These are phyloP conservation scores for Hagleromyces aurorensis DNA, from an alignment of 805 yeast genomes.

Conservation along the genomic window DNA sequence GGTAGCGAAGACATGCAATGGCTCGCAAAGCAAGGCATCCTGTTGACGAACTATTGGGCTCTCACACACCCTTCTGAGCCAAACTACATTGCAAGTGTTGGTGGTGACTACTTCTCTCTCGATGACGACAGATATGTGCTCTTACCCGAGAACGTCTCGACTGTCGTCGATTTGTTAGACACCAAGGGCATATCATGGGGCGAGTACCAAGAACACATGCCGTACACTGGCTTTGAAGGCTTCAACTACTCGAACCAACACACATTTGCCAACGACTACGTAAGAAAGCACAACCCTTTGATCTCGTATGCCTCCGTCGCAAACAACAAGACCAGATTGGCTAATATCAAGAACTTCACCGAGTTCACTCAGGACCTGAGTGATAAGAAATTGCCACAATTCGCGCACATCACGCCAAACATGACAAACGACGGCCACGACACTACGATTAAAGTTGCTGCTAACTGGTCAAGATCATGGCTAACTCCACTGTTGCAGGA, in stretches of 20 bases:
- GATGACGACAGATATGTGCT: constrained; percentile 38
- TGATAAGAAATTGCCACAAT: constrained; percentile 40
- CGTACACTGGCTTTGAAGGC: constrained; percentile 46
- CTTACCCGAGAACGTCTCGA: constrained; percentile 40
- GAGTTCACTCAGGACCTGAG: constrained; percentile 36
- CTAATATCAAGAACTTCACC: constrained; percentile 42
- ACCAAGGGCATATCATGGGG: constrained; percentile 42
- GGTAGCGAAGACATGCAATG: constrained; percentile 37
- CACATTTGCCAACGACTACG: constrained; percentile 39
- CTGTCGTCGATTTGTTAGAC: constrained; percentile 42
- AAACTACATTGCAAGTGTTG: constrained; percentile 42
- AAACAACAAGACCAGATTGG: constrained; percentile 30
- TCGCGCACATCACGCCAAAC: constrained; percentile 47
- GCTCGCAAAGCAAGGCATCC: constrained; percentile 38
- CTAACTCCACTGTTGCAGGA: constrained; percentile 38
- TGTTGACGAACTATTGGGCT: constrained; percentile 44
- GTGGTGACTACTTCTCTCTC: constrained; percentile 45
- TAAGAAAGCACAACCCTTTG: constrained; percentile 47
- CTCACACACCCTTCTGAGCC: constrained; percentile 49
- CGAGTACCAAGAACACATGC: constrained; percentile 46
- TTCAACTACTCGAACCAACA: constrained; percentile 38
- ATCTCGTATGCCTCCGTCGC: constrained; percentile 36
- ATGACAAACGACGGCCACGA: constrained; percentile 48
- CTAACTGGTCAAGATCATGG: constrained; percentile 39
- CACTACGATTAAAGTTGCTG: constrained; percentile 38